Percentiles rank a stretch among this genome's conserved stretches.
phyloP scores from a whole-genome alignment of 1,284 basidiomycete species.

The Malassezia caprae region DNA sequence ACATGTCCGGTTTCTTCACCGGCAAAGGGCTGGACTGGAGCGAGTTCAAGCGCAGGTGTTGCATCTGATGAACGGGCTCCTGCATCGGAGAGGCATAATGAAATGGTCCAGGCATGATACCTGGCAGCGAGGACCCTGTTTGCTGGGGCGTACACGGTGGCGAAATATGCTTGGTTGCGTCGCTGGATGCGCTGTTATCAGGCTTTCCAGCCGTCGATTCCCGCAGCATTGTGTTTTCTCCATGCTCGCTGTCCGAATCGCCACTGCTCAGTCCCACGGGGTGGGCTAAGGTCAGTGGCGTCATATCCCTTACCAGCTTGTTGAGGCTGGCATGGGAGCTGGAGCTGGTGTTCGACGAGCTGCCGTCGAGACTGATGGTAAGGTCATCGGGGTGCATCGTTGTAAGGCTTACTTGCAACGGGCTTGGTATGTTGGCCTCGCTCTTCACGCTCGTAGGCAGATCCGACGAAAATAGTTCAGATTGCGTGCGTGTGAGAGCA shows the following conservation, averaged over 20 bases:
- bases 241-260: constrained; percentile 9
- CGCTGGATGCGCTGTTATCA: neutral
- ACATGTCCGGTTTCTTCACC: neutral
- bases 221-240: neutral
- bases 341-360: constrained; percentile 11
- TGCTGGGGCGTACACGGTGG: constrained; percentile 4
- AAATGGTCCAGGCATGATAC: neutral
- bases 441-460: neutral
- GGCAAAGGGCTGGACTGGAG: neutral
- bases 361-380: constrained; percentile 8
- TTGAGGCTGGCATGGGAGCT: constrained; percentile 5
- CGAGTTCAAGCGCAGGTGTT: neutral
- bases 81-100: neutral
- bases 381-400: constrained; percentile 8
- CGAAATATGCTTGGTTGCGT: neutral
- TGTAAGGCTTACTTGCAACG: neutral
- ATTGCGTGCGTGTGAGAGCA: neutral
- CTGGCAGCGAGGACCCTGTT: neutral
- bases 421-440: neutral
- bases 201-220: neutral
- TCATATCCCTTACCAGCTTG: neutral
- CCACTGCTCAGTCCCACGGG: neutral
- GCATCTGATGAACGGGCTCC: neutral
- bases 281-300: neutral
- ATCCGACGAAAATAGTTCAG: neutral